Base-by-base conservation (phyloP, 106 monocot species). In the Dendrobium huoshanense region DNA sequence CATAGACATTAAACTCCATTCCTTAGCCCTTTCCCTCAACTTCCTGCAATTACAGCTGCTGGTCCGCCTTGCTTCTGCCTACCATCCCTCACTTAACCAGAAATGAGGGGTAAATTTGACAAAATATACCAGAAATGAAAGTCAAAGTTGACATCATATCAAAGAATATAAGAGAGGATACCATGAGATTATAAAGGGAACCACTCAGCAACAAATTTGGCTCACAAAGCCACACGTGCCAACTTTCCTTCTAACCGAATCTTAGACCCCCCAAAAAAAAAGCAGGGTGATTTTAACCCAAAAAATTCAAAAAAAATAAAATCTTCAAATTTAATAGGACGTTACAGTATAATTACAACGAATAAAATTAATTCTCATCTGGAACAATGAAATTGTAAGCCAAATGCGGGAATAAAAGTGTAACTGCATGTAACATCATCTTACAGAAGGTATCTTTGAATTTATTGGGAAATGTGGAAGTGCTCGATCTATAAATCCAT, bases 401-500 rank as follows among this genome's bases (percentile, higher is more conserved):
- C 67, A 22, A 56, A 6, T 3, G 17, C 18, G 72, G 67, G 33
- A 17, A 54, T 15, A 16, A 72, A 55, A 51, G 22, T 76, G 25
- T 22, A 74, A 43, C 25, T 47, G 27, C 6, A 49, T 19, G 27
- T 75, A 40, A 20, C 33, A 77, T 61, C n/a, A 84, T 75, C 94
- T 89, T 92, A 99, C 98, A 78, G 85, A 77, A 73, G 98, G 98
- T 9, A 91, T 91, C 80, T 87, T 93, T 82, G 92, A 92, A 81
- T 91, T 91, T 79, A 91, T 86, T 16, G 86, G 89, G 78, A 99
- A 99, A 83, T 99, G 98, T 17, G 98, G 98, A 80, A 99, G 91
- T 20, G 93, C 95, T 44, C 98, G 86, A 85, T 91, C 84, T 44
- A 99, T 99, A 82, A 99, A 99, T 79, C 95, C 98, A 87, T 99